Evolutionary conservation across 305 asterid genomes (phyloP), one percentile per base, ranked within the genome.

Genomic region (Solanum chacoense): DNA sequence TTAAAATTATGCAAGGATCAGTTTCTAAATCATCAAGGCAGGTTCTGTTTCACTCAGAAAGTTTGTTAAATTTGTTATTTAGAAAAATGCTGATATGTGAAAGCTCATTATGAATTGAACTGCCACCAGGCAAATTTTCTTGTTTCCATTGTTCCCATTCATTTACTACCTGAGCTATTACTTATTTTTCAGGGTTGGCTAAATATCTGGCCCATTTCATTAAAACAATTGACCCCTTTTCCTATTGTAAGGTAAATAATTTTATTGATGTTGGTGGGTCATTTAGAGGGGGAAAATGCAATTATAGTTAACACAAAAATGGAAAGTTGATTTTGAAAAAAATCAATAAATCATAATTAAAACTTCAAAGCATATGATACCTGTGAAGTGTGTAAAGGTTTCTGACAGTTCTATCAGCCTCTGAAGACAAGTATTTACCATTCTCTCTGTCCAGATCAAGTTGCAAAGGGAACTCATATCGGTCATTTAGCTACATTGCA

Each of bases 381-480:
- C 99, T 98, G 91, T 98, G 99, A 91, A 98, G 99, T 86, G 91
- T 92, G 91, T 97, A 97, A 26, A 93, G 98, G 91, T 97, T 97
- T 78, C 98, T 98, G 34, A 98, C 98, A 87, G 96, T 94, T 93
- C 93, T 94, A 93, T 98, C 99, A 8, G 99, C 98, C 0, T 96
- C 98, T 55, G 98, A 99, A 9, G 99, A 96, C 89, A 98, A 91
- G 94, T 98, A 98, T 92, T 98, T 98, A 40, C 99, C 98, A 88
- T 95, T 91, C 87, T 94, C 99, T 90, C 95, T 93, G 90, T 98
- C 99, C 88, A 98, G 98, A 90, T 98, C 99, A 87, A 98, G 98
- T 94, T 98, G 97, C 91, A 98, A 92, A 24, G 98, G 99, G 87
- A 96, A 98, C 91, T 98, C 99, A 93, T 98, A 96, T 85, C 97